These are phyloP conservation scores for Plenodomus tracheiphilus DNA, from an alignment of 2,329 filamentous ascomycete genomes.

Conservation along the genomic window DNA sequence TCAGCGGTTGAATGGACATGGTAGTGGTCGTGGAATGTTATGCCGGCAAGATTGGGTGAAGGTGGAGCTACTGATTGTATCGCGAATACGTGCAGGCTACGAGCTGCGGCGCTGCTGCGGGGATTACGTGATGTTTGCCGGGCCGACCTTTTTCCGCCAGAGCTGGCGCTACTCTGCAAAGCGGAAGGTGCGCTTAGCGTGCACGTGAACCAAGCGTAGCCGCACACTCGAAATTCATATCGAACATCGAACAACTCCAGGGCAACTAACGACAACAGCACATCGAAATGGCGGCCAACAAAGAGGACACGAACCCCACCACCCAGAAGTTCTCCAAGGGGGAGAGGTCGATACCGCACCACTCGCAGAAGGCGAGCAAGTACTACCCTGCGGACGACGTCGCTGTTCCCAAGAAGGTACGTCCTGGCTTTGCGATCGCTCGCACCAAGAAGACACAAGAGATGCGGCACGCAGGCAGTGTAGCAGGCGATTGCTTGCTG, in stretches of 20 bases:
- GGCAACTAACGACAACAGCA: constrained; percentile 47
- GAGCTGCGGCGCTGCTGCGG: constrained; percentile 11
- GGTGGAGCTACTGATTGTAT: constrained; percentile 7
- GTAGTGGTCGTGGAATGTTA: constrained; percentile 12
- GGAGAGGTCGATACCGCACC: constrained; percentile 85
- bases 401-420: constrained; percentile 88
- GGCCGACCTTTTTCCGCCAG: constrained; percentile 9
- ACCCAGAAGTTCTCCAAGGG: constrained; percentile 98
- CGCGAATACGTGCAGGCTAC: constrained; percentile 3
- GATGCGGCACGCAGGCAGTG: constrained; percentile 1
- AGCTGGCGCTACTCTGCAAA: background rate
- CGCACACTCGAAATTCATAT: constrained; percentile 15
- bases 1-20: constrained; percentile 85
- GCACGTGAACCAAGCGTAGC: background rate
- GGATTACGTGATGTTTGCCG: constrained; percentile 6
- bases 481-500: background rate
- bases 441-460: constrained; percentile 18
- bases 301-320: constrained; percentile 41
- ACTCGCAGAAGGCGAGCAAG: constrained; percentile 92
- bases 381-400: constrained; percentile 98
- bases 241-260: constrained; percentile 10
- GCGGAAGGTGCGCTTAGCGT: constrained; percentile 4
- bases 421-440: constrained; percentile 50
- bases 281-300: constrained; percentile 68
- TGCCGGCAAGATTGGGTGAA: constrained; percentile 2